A percentile compares a stretch with the other conserved stretches of the same genome.
phyloP scores from a whole-genome alignment of 257 asterid species.

The Solanum dulcamara region DNA sequence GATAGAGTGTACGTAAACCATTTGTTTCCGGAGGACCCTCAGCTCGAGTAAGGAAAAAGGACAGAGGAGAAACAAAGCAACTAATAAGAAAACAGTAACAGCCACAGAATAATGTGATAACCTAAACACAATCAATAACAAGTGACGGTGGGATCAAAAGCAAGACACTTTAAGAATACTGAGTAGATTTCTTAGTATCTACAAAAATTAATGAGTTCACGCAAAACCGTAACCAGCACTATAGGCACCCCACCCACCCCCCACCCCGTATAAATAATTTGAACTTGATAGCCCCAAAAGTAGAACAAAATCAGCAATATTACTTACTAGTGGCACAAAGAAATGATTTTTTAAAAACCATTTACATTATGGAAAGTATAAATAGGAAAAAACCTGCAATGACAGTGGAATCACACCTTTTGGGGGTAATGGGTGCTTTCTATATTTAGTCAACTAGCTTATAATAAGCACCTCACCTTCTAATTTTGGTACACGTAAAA shows the following conservation, averaged over 20 bases:
- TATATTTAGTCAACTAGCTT: constrained; percentile 30
- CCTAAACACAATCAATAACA: background rate
- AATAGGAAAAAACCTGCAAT: background rate
- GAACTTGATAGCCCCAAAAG: background rate
- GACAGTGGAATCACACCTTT: background rate
- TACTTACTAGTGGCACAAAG: background rate
- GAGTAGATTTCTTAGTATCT: background rate
- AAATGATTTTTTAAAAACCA: constrained; percentile 6
- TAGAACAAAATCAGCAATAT: background rate
- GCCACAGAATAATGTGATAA: background rate
- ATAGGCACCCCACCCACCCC: background rate
- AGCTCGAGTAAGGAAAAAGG: background rate
- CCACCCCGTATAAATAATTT: background rate
- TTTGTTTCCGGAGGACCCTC: background rate
- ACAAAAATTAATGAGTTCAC: background rate
- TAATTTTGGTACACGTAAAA: constrained; percentile 34
- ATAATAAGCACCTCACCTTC: constrained; percentile 18
- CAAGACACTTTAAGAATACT: background rate
- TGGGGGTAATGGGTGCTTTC: constrained; percentile 11
- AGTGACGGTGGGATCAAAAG: background rate
- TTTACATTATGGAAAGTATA: background rate
- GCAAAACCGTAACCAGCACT: background rate
- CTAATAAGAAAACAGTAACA: background rate
- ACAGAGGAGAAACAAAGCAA: background rate
- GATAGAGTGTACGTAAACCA: background rate